A percentile compares a stretch with the other conserved stretches of the same genome.
These are phyloP conservation scores for Davidsoniella australis DNA, from an alignment of 2,329 filamentous ascomycete genomes.

Conservation along the genomic window DNA sequence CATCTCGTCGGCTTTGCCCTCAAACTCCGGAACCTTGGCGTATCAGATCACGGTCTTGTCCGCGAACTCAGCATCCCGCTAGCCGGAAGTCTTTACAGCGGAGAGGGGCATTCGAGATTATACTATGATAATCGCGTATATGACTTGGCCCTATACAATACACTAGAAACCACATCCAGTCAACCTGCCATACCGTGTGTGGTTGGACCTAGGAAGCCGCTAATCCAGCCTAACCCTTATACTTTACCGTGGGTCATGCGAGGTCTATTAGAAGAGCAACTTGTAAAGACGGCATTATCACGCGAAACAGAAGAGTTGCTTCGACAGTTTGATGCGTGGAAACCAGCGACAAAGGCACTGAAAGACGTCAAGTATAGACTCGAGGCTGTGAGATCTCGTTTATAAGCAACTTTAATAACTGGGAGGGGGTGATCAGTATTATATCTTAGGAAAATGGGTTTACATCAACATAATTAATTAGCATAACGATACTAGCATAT, in stretches of 20 bases:
- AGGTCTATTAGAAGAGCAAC: slow-evolving; percentile 77
- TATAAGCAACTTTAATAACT: neutral
- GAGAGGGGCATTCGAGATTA: slow-evolving; percentile 82
- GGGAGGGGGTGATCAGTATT: neutral
- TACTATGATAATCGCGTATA: slow-evolving; percentile 86
- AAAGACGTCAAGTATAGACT: slow-evolving; percentile 93
- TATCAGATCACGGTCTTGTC: slow-evolving; percentile 84
- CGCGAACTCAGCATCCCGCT: slow-evolving; percentile 76
- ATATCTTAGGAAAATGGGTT: no score
- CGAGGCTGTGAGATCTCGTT: slow-evolving; percentile 62
- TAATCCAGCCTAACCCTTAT: slow-evolving; percentile 59
- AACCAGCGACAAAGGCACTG: slow-evolving; percentile 70
- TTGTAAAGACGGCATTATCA: slow-evolving; percentile 66
- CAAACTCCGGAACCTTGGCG: slow-evolving; percentile 82
- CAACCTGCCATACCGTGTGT: slow-evolving; percentile 24
- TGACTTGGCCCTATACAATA: slow-evolving; percentile 54
- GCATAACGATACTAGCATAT: neutral
- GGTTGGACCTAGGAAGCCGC: slow-evolving; percentile 15
- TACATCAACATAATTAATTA: neutral
- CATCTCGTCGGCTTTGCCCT: slow-evolving; percentile 85
- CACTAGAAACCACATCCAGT: slow-evolving; percentile 51
- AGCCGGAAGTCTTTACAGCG: slow-evolving; percentile 77
- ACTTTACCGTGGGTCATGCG: slow-evolving; percentile 92
- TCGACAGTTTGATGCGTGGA: slow-evolving; percentile 87
- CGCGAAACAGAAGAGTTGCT: slow-evolving; percentile 64